Conservation (phyloP, 768 basidiomycete genomes). For the Wakefieldia striispora region DNA sequence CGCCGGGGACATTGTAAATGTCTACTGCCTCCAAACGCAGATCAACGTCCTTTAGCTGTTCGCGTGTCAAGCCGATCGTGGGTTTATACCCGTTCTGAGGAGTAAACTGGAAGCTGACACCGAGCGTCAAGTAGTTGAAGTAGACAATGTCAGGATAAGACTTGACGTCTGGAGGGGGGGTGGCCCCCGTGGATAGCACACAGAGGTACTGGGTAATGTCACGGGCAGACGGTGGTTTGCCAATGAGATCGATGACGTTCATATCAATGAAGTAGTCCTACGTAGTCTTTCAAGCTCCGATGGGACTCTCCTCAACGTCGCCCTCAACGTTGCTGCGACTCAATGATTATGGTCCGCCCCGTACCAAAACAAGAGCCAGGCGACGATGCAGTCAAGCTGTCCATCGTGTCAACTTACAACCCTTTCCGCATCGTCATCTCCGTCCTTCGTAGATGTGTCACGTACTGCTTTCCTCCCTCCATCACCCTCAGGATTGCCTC, state of each 20-base stretch:
- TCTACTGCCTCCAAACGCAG: slow-evolving; percentile 72
- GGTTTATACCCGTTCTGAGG: slow-evolving; percentile 67
- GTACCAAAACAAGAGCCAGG: slow-evolving; percentile 17
- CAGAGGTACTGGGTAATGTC: slow-evolving; percentile 43
- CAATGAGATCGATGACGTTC: slow-evolving; percentile 42
- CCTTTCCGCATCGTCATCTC: slow-evolving; percentile 6
- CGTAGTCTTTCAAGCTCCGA: slow-evolving; percentile 23
- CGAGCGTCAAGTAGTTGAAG: slow-evolving; percentile 78
- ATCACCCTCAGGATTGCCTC: slow-evolving; percentile 43
- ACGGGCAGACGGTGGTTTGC: slow-evolving; percentile 48
- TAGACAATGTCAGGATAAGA: slow-evolving; percentile 82
- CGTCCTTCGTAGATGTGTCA: neutral
- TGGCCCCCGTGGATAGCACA: slow-evolving; percentile 28
- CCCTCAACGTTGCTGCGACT: slow-evolving; percentile 4
- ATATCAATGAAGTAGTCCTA: slow-evolving; percentile 1
- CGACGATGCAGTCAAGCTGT: slow-evolving; percentile 6
- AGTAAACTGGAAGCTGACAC: slow-evolving; percentile 76
- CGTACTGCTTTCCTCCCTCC: slow-evolving; percentile 9
- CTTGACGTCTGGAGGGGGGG: slow-evolving; percentile 59
- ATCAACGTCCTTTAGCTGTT: slow-evolving; percentile 48
- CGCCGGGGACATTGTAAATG: slow-evolving; percentile 65
- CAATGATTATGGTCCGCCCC: slow-evolving; percentile 18
- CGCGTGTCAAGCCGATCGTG: slow-evolving; percentile 39
- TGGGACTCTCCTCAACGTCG: slow-evolving; percentile 5
- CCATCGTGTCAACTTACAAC: slow-evolving; percentile 3